phyloP scores from a whole-genome alignment of 192 early-diverging fungal genomes.

The Gryganskiella cystojenkinii region DNA sequence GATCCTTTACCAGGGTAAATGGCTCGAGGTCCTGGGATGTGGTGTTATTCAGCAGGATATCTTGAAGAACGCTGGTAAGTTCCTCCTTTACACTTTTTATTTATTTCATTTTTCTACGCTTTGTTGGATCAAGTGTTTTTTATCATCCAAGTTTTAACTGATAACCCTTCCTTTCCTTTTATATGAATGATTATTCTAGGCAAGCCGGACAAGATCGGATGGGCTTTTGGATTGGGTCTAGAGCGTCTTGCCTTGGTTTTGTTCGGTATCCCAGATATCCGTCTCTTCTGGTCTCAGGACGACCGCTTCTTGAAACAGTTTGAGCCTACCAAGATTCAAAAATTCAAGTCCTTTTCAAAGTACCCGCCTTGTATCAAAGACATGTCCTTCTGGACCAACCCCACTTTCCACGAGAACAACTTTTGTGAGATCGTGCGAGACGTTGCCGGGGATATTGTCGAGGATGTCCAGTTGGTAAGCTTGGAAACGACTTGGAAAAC shows the following conservation, averaged over 20 bases:
- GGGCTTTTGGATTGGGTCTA: constrained; percentile 98
- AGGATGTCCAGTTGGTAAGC: constrained; percentile 84
- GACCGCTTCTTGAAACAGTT: constrained; percentile 90
- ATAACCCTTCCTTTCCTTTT: too few species aligned
- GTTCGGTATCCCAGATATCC: constrained; percentile 95
- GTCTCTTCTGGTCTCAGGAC: constrained; percentile 95
- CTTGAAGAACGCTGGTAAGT: constrained; percentile 72
- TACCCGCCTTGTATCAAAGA: constrained; percentile 95
- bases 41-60: constrained; percentile 92
- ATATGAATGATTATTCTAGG: too few species aligned
- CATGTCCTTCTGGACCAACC: constrained; percentile 86
- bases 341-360: constrained; percentile 89
- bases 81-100: neutral
- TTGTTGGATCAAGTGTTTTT: neutral
- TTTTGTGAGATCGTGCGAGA: constrained; percentile 93
- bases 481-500: neutral
- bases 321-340: constrained; percentile 66
- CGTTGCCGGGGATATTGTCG: constrained; percentile 92
- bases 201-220: constrained; percentile 82
- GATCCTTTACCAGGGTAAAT: constrained; percentile 90
- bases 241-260: constrained; percentile 97
- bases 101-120: neutral
- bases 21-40: constrained; percentile 95
- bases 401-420: constrained; percentile 90
- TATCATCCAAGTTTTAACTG: constrained; percentile 16